These are phyloP conservation scores for Spencermartinsiella europaea DNA, from an alignment of 805 yeast genomes.

Conservation along the genomic window DNA sequence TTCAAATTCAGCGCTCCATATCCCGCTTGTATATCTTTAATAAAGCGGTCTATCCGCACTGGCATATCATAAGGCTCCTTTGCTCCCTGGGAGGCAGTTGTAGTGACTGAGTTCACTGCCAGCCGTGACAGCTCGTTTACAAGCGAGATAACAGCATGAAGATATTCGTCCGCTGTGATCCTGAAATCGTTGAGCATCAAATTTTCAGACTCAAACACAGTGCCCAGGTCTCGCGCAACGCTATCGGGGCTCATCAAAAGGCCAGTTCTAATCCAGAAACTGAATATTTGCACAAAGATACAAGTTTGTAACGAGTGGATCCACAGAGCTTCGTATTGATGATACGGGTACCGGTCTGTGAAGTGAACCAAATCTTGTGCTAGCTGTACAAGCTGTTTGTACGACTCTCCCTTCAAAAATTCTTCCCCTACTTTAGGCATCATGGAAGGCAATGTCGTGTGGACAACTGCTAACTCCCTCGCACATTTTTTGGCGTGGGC, in stretches of 20 bases:
- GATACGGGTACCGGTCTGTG: background rate
- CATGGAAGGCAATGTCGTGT: background rate
- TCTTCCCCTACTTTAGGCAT: background rate
- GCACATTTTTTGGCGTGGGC: background rate
- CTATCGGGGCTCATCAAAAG: background rate
- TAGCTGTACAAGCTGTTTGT: background rate
- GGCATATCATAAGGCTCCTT: conserved; percentile 6
- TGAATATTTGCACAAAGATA: background rate
- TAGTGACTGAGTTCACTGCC: conserved; percentile 26
- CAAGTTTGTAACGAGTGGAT: background rate
- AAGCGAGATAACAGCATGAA: conserved; percentile 25
- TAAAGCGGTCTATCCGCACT: conserved; percentile 13
- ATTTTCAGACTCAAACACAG: background rate
- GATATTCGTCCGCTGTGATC: conserved; percentile 23
- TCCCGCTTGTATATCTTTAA: conserved; percentile 26
- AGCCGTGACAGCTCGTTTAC: conserved; percentile 27
- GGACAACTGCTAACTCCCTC: background rate
- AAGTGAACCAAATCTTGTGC: background rate
- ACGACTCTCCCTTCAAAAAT: background rate
- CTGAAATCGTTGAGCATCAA: background rate
- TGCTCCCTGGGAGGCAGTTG: conserved; percentile 13
- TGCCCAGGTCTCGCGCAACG: background rate
- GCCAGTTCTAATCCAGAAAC: background rate
- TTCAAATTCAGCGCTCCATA: conserved; percentile 27
- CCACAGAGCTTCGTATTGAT: background rate